A percentile compares a stretch with the other conserved stretches of the same genome.
Evolutionary conservation across 1,284 basidiomycete genomes (phyloP).

Genomic region (Ustilago crameri): DNA sequence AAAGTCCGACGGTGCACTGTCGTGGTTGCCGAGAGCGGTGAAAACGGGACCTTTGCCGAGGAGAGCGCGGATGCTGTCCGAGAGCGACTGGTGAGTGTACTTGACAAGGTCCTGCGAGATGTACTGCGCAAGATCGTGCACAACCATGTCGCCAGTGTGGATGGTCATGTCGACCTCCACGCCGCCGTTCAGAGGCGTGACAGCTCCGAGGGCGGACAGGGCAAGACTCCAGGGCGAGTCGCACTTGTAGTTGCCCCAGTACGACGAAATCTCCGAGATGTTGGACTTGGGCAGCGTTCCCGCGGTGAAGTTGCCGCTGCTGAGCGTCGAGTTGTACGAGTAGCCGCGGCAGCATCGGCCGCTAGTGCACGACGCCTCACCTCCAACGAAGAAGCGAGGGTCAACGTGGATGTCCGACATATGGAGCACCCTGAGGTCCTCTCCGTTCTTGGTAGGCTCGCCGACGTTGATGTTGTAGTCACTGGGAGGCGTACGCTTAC

Average conservation of each 20-base stretch:
- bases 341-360: constrained; percentile 78
- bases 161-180: constrained; percentile 76
- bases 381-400: constrained; percentile 79
- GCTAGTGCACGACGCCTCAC: constrained; percentile 80
- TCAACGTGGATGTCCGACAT: constrained; percentile 83
- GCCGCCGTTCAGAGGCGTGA: constrained; percentile 76
- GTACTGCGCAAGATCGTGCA: constrained; percentile 68
- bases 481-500: constrained; percentile 35
- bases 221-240: constrained; percentile 78
- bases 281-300: constrained; percentile 46
- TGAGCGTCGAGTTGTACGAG: constrained; percentile 73
- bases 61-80: constrained; percentile 53
- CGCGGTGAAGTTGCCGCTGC: constrained; percentile 55
- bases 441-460: constrained; percentile 69
- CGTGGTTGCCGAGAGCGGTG: constrained; percentile 66
- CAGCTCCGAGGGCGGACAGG: constrained; percentile 75
- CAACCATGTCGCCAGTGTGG: constrained; percentile 81
- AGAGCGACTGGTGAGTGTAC: constrained; percentile 65
- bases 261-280: constrained; percentile 52
- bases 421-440: constrained; percentile 79
- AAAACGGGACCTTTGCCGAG: constrained; percentile 62
- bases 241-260: constrained; percentile 70
- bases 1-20: constrained; percentile 60
- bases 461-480: constrained; percentile 38
- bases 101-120: constrained; percentile 60